Base-by-base conservation (phyloP, 345 rosid species). In the Camelina sativa region DNA sequence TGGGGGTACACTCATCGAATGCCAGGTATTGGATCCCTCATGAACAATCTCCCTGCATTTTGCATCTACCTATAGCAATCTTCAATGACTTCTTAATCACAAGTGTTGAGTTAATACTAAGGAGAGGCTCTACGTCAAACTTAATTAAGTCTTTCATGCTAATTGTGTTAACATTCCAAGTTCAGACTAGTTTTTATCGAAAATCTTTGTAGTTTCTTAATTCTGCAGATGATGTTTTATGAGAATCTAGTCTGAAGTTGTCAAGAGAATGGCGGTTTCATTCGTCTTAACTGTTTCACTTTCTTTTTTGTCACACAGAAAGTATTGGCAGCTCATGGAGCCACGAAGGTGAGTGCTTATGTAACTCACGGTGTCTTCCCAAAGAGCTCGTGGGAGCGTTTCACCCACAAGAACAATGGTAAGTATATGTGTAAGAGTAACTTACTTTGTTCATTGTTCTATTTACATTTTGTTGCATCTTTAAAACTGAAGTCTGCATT, bases 311-410 rank as follows among this genome's bases (percentile, higher is more conserved):
- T 47, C 65, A 30, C 76, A 59, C 88, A 96, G 99, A 96, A 96
- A 92, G 98, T 87, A 41, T 78, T 96, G 85, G 86, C 92, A 15
- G 88, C 92, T 69, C 81, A 89, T 44, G 98, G 97, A 76, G 99
- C 99, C 0, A 82, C 86, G 11, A 96, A 92, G 82, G 99, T 92
- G 75, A 96, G 99, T 62, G 93, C 99, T 8, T 92, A 91, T 76
- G 98, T 92, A 65, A 96, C 98, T 52, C 99, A 96, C 17, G 98
- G 97, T 3, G 98, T 96, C 48, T 96, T 96, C 84, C 99, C 98
- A 7, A 88, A 89, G 55, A 76, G 76, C 53, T 96, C 99, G 0
- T 96, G 99, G 99, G 96, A 92, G 84, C 90, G 85, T 38, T 96
- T 96, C 79, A 75, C 79, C 17, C 84, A 59, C 75, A 83, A 84